A percentile compares a stretch with the other conserved stretches of the same genome.
These are phyloP conservation scores for Mimosa bimucronata DNA, from an alignment of 306 rosid species.

Conservation along the genomic window DNA sequence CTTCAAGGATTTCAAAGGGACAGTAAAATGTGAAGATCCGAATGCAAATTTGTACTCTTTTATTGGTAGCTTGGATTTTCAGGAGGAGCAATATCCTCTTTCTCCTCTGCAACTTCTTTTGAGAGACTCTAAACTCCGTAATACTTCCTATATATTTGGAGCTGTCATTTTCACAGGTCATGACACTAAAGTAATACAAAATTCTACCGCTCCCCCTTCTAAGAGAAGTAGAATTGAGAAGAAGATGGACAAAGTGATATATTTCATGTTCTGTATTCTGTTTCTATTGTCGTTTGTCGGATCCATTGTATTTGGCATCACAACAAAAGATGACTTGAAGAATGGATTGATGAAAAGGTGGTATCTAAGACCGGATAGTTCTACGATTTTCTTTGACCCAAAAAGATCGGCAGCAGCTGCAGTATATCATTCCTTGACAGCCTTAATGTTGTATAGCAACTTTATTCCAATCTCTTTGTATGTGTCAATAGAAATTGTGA, in stretches of 20 bases:
- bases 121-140: conserved; percentile 76
- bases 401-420: conserved; percentile 53
- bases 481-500: conserved; percentile 70
- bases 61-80: conserved; percentile 58
- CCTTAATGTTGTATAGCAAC: conserved; percentile 55
- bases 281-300: conserved; percentile 58
- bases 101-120: conserved; percentile 76
- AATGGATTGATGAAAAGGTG: conserved; percentile 61
- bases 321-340: conserved; percentile 57
- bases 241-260: conserved; percentile 70
- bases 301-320: conserved; percentile 60
- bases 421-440: conserved; percentile 58
- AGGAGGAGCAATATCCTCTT: conserved; percentile 55
- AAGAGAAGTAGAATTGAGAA: conserved; percentile 72
- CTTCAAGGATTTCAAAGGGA: conserved; percentile 48
- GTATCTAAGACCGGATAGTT: conserved; percentile 68
- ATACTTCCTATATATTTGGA: conserved; percentile 65
- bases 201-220: conserved; percentile 77
- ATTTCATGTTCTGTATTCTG: conserved; percentile 53
- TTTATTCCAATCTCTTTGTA: conserved; percentile 73
- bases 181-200: conserved; percentile 74
- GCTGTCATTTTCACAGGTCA: conserved; percentile 65
- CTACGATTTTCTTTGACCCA: conserved; percentile 63
- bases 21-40: conserved; percentile 69
- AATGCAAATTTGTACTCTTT: conserved; percentile 72